Evolutionary conservation across 805 yeast genomes (phyloP).

Genomic region (Ogataea nakhonphanomensis): DNA sequence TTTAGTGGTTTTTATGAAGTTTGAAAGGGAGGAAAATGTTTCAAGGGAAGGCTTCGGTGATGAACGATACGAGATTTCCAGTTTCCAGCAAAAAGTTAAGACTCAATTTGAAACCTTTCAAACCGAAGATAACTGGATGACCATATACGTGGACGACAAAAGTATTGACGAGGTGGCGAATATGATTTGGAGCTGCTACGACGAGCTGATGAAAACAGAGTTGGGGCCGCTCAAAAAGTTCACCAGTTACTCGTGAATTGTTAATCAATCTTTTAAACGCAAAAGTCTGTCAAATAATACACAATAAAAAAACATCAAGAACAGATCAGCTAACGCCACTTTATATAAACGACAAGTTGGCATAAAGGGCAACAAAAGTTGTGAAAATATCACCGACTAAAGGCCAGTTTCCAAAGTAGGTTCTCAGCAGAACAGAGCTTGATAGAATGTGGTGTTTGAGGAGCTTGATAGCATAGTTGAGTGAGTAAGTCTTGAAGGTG

Average conservation of each 20-base stretch:
- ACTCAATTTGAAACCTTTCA: conserved; percentile 48
- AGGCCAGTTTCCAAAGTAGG: conserved; percentile 46
- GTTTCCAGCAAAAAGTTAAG: conserved; percentile 74
- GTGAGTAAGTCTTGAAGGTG: conserved; percentile 28
- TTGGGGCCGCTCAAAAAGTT: conserved; percentile 7
- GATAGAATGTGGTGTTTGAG: conserved; percentile 25
- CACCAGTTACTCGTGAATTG: conserved; percentile 1
- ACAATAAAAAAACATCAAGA: conserved; percentile 10
- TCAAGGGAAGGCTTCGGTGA: conserved; percentile 83
- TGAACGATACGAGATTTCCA: conserved; percentile 81
- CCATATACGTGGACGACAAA: conserved; percentile 59
- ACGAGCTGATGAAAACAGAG: conserved; percentile 16
- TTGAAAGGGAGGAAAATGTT: conserved; percentile 44
- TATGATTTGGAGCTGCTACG: conserved; percentile 40
- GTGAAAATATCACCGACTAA: conserved; percentile 44
- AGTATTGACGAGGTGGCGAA: conserved; percentile 52
- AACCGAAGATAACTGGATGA: conserved; percentile 34
- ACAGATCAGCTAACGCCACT: conserved; percentile 7
- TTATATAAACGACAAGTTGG: conserved; percentile 34
- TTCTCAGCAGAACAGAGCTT: conserved; percentile 38
- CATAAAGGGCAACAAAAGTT: conserved; percentile 47
- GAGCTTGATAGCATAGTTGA: conserved; percentile 18
- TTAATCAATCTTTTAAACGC: conserved; percentile 8
- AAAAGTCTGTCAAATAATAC: conserved; percentile 14
- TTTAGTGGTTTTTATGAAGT: conserved; percentile 68